Evolutionary conservation across 2,329 filamentous ascomycete genomes (phyloP), one percentile per base, ranked within the genome.

Genomic region (Lecanicillium sp.): DNA sequence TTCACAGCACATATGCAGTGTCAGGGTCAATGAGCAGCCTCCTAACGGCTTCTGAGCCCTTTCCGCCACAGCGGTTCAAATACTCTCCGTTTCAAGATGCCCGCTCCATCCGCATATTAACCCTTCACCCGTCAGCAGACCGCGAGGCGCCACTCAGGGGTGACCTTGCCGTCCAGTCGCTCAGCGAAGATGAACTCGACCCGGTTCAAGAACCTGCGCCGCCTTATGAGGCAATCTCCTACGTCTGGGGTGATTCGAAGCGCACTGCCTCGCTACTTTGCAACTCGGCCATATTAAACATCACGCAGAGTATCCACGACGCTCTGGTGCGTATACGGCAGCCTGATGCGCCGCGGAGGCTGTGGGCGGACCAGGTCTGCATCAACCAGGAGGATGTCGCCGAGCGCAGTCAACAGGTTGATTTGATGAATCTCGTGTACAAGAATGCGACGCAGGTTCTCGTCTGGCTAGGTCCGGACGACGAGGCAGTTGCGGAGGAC

Each of bases 351-450:
- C 44, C 46, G 20, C 51, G 58, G 3, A 45, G 58, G 20, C 47
- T 65, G 6, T 65, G 61, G 61, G 56, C 62, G 3, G 62, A 65
- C 28, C 61, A 64, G 46, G 48, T 65, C 30, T 65, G 62, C 45
- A 63, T 65, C 40, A 62, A 65, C 40, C 62, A 65, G 41, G 49
- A 51, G 3, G 55, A 64, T 32, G 46, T 57, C 13, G 44, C 41
- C 3, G 61, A 65, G 43, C 53, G 59, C 29, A 55, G 53, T 35
- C 47, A 48, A 5, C 61, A 65, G 49, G 59, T 65, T n/a, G 47
- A 47, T 22, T 40, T 65, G 13, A 65, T 65, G 62, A 58, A 60
- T 33, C 46, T 49, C 9, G 55, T 64, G 8, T 64, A 61, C 40
- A 51, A 55, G 29, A 53, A 52, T 22, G 59, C 61, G 4, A 28